Base-by-base conservation (phyloP, 106 monocot genomes). In the Triglochin maritima region DNA sequence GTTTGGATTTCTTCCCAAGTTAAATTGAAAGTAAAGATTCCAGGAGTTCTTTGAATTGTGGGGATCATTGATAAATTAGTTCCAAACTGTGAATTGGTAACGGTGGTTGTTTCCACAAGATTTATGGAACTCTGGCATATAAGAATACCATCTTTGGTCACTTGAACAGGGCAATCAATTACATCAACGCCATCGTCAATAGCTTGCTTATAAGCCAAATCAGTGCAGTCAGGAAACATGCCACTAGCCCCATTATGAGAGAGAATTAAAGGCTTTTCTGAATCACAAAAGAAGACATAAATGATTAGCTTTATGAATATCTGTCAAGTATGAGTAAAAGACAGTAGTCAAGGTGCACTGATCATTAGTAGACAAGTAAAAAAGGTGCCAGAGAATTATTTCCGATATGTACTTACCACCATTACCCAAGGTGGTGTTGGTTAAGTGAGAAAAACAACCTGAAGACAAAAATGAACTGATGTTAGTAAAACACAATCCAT, bases 141-240 rank as follows among this genome's bases (percentile, higher is more conserved):
- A 3, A 82, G 81, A 61, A 74, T 71, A 13, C 78, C 78, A 69
- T 95, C 95, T 67, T 71, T 62, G 50, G 95, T 95, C 6, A 90
- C 70, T 79, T 95, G 95, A 73, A 95, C 81, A 60, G 85, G 75
- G 65, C 95, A 95, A 53, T 95, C 95, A 44, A 95, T 95, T 60
- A 76, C 56, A 78, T 95, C 95, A 55, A 90, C 85, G 68, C 81
- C 87, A 74, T 78, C 87, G 7, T 71, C 54, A 59, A 87, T 81
- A 57, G 95, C 90, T 66, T 84, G 79, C 13, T 83, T 64, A 72
- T 95, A 95, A 49, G 90, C 85, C 72, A 95, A 66, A 80, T 90
- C 90, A 53, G 95, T 95, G 68, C 90, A 95, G 54, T 56, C 87
- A 9, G 95, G 85, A 67, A 78, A 90, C 14, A 83, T 66, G 9